Evolutionary conservation across 177 flowering plant species (phyloP).

Genomic region (Vitis hybrid): DNA sequence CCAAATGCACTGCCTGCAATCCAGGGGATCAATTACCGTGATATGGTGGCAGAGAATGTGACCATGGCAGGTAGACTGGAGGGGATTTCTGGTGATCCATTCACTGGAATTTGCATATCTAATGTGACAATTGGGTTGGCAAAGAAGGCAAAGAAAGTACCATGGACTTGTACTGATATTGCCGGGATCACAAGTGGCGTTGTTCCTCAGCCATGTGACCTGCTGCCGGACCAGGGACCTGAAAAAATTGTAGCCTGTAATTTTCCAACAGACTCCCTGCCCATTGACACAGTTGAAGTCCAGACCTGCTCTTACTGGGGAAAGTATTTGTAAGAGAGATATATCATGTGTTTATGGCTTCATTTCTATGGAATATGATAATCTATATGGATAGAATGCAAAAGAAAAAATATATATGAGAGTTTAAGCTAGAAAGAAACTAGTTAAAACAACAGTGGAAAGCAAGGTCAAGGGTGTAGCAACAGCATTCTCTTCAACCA

Average conservation of each 20-base stretch:
- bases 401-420: no score
- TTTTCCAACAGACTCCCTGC: constrained; percentile 51
- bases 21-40: constrained; percentile 42
- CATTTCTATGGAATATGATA: background rate
- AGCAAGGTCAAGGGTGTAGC: no score
- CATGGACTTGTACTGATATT: constrained; percentile 61
- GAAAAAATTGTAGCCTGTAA: constrained; percentile 25
- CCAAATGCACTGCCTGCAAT: constrained; percentile 53
- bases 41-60: constrained; percentile 48
- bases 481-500: no score
- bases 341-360: background rate
- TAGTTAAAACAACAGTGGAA: no score
- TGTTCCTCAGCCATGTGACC: constrained; percentile 46
- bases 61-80: constrained; percentile 47
- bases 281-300: constrained; percentile 40
- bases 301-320: constrained; percentile 38
- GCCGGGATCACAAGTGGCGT: constrained; percentile 58
- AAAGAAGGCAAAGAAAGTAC: constrained; percentile 43
- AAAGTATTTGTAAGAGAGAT: constrained; percentile 8
- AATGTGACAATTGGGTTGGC: constrained; percentile 45
- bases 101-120: constrained; percentile 61
- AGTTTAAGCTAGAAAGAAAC: no score
- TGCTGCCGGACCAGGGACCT: constrained; percentile 35
- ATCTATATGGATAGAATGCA: no score
- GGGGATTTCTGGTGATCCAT: constrained; percentile 49